These are phyloP conservation scores for Fonsecaea nubica DNA, from an alignment of 2,329 filamentous ascomycete species.

Conservation along the genomic window DNA sequence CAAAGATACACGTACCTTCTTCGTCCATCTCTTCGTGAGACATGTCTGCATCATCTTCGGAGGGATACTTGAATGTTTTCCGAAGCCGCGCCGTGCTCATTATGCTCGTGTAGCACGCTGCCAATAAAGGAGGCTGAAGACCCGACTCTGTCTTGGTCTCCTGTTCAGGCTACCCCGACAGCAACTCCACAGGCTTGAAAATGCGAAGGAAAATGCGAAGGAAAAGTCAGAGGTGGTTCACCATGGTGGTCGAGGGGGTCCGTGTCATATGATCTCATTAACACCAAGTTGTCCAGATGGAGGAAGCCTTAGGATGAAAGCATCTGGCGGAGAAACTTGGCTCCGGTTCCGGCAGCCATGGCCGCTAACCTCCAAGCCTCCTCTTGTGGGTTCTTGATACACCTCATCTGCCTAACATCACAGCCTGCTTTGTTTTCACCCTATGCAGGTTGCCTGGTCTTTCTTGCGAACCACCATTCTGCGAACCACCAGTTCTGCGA, in stretches of 20 bases:
- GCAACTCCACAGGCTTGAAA: neutral
- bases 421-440: too few species aligned
- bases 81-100: conserved; percentile 36
- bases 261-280: conserved; percentile 1
- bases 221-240: neutral
- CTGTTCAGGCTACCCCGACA: neutral
- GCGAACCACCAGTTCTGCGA: too few species aligned
- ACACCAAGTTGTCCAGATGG: neutral
- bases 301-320: neutral
- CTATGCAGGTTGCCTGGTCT: too few species aligned
- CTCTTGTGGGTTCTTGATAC: conserved; percentile 46
- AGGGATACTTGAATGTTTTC: conserved; percentile 39
- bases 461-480: too few species aligned
- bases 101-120: neutral
- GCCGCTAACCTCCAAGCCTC: neutral
- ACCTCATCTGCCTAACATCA: conserved; percentile 5
- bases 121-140: neutral
- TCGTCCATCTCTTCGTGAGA: conserved; percentile 40
- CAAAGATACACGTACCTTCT: conserved; percentile 30
- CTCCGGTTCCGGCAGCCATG: neutral
- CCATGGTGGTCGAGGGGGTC: neutral
- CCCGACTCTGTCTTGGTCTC: neutral
- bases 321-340: neutral
- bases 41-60: conserved; percentile 31
- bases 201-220: neutral